Conservation (phyloP, 2,329 filamentous ascomycete species). For the Cordyceps militaris region DNA sequence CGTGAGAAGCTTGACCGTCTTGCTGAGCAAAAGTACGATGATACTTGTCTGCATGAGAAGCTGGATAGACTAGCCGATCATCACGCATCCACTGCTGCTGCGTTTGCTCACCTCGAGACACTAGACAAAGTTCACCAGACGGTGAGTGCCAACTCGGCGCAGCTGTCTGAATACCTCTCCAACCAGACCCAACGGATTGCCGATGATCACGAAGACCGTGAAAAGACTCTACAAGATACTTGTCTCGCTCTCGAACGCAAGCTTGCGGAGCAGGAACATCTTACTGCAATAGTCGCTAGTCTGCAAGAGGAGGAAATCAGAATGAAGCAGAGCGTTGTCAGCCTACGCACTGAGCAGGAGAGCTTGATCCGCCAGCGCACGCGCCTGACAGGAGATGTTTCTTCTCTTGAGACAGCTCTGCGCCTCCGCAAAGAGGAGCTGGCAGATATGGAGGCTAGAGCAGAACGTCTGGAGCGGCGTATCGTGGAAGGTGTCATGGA, state of each 20-base stretch:
- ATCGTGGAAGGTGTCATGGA: slow-evolving; percentile 96
- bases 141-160: slow-evolving; percentile 74
- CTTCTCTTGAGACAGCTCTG: slow-evolving; percentile 83
- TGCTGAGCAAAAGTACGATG: slow-evolving; percentile 16
- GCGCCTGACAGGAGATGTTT: slow-evolving; percentile 75
- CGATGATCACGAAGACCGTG: slow-evolving; percentile 71
- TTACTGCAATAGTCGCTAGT: slow-evolving; percentile 47
- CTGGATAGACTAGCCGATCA: slow-evolving; percentile 31
- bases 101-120: slow-evolving; percentile 68
- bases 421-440: slow-evolving; percentile 86
- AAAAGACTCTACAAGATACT: slow-evolving; percentile 73
- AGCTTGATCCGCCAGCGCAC: slow-evolving; percentile 71
- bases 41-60: slow-evolving; percentile 19
- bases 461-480: slow-evolving; percentile 80
- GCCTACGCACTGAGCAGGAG: slow-evolving; percentile 63
- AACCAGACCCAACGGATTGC: slow-evolving; percentile 67
- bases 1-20: slow-evolving; percentile 21
- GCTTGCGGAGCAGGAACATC: slow-evolving; percentile 55
- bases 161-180: slow-evolving; percentile 76
- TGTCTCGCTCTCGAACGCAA: slow-evolving; percentile 74
- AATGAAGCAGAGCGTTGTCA: slow-evolving; percentile 47
- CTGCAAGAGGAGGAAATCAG: slow-evolving; percentile 47
- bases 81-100: slow-evolving; percentile 58
- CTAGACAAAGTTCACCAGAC: slow-evolving; percentile 86
- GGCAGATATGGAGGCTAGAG: slow-evolving; percentile 80